Evolutionary conservation across 495 filamentous ascomycete species (phyloP).

Genomic region (Aspergillus leporis): DNA sequence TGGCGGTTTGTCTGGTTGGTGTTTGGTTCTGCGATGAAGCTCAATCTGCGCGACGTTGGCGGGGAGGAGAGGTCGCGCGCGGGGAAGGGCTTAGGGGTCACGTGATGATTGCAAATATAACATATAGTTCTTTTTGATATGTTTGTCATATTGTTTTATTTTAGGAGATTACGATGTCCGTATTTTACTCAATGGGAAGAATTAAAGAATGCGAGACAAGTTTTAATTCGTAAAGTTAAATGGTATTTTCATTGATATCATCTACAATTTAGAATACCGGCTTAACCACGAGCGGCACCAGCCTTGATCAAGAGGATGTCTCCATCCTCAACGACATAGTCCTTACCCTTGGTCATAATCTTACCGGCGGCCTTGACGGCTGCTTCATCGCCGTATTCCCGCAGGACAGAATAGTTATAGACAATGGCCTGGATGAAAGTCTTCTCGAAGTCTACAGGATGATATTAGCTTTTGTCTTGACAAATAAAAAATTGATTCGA

Average conservation of each 20-base stretch:
- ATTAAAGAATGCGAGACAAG: too few relatives aligned
- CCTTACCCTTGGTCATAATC: conserved; percentile 98
- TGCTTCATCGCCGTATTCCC: conserved; percentile 84
- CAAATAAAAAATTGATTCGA: too few relatives aligned
- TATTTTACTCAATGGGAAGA: too few relatives aligned
- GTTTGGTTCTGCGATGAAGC: conserved; percentile 5
- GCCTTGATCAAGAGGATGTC: conserved; percentile 87
- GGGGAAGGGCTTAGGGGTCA: conserved; percentile 23
- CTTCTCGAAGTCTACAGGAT: conserved; percentile 78
- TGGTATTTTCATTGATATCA: conserved; percentile 1
- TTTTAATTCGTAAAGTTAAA: too few relatives aligned
- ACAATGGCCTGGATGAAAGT: conserved; percentile 97
- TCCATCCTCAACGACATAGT: conserved; percentile 68
- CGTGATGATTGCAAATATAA: not conserved
- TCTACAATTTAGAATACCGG: conserved; percentile 11
- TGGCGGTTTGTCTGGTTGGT: conserved; percentile 22
- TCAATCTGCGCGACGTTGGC: conserved; percentile 1
- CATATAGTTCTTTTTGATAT: too few relatives aligned
- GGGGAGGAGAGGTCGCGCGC: conserved; percentile 10
- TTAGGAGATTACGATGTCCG: too few relatives aligned
- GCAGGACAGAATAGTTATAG: conserved; percentile 76
- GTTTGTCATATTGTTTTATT: not conserved
- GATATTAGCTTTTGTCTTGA: too few relatives aligned
- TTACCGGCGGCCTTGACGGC: conserved; percentile 92
- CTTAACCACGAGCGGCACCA: conserved; percentile 82